A percentile compares a stretch with the other conserved stretches of the same genome.
Evolutionary conservation across 2,329 filamentous ascomycete species (phyloP).

Genomic region (Epichloe scottii): DNA sequence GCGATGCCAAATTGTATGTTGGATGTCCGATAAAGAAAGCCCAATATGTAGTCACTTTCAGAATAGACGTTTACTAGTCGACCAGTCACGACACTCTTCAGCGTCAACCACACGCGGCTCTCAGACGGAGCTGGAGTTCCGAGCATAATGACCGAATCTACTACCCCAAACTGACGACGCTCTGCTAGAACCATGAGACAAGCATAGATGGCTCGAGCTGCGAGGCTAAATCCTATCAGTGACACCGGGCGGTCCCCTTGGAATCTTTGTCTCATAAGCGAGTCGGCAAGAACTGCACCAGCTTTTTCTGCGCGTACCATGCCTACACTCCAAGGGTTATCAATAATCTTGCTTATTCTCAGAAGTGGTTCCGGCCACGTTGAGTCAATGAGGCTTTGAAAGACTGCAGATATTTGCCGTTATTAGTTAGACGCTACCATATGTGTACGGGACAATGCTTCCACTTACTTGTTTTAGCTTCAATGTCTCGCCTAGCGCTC

Average conservation of each 20-base stretch:
- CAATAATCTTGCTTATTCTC: slow-evolving; percentile 60
- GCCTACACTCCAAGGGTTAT: slow-evolving; percentile 69
- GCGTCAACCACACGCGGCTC: slow-evolving; percentile 58
- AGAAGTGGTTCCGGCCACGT: slow-evolving; percentile 51
- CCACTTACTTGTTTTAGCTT: slow-evolving; percentile 32
- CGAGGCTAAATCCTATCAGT: slow-evolving; percentile 71
- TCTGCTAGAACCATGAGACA: slow-evolving; percentile 73
- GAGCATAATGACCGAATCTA: slow-evolving; percentile 79
- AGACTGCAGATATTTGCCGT: slow-evolving; percentile 23
- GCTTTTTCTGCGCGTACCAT: slow-evolving; percentile 66
- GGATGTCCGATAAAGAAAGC: slow-evolving; percentile 74
- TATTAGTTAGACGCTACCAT: background rate
- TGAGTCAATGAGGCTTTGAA: slow-evolving; percentile 44
- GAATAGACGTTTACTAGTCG: slow-evolving; percentile 87
- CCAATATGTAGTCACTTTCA: slow-evolving; percentile 75
- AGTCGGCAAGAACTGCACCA: slow-evolving; percentile 62
- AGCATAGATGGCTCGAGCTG: slow-evolving; percentile 70
- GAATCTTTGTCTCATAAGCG: slow-evolving; percentile 60
- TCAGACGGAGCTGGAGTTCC: slow-evolving; percentile 69
- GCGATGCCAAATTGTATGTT: slow-evolving; percentile 75
- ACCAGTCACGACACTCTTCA: slow-evolving; percentile 69
- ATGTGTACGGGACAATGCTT: background rate
- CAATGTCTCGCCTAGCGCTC: slow-evolving; percentile 44
- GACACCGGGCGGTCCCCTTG: slow-evolving; percentile 75
- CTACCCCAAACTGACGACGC: slow-evolving; percentile 67